Base-by-base conservation (phyloP, 805 yeast species). In the Ogataea philodendri region DNA sequence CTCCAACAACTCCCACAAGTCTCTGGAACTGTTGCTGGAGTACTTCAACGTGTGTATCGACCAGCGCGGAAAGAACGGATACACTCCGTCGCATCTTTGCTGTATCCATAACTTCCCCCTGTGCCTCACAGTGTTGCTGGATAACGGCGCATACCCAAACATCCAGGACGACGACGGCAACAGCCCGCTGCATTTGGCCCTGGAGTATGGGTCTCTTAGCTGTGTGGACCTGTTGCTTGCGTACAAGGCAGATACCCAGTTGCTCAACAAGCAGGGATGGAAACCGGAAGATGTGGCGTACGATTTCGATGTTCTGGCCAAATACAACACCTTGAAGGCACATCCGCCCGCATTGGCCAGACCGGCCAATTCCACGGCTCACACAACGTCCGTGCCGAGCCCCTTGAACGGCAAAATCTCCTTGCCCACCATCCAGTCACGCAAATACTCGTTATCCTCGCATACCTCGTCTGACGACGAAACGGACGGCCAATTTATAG, bases 111-210 rank as follows among this genome's bases (percentile, higher is more conserved):
- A 85, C 35, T 74, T 69, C 54, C 70, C 70, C 39, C 81, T 78
- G 22, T 81, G 89, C 45, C 66, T 82, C 29, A 75, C 71, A 43
- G 59, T 84, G 26, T 60, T 87, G 14, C 61, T 86, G 4, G 82
- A 82, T 22, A 74, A 81, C 37, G 93, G 89, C 7, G 94, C 94
- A 3, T 82, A 85, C 49, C 67, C 87, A 29, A 79, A 83, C 47
- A 56, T 77, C 4, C 79, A 76, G 36, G 95, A 93, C 54, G 63
- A 66, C 7, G 73, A 74, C 10, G 95, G 93, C 1, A 84, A 87
- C 52, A 80, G 95, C 3, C 86, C 96, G 0, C 62, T 90, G 26
- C 97, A 90, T 59, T 66, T 83, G 34, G 95, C 96, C 0, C 71
- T 85, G 46, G 81, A 82, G 37, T 75, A 70, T 48, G 90, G 89